phyloP scores from a whole-genome alignment of 352 stramenopile species.

The Albugo laibachii region DNA sequence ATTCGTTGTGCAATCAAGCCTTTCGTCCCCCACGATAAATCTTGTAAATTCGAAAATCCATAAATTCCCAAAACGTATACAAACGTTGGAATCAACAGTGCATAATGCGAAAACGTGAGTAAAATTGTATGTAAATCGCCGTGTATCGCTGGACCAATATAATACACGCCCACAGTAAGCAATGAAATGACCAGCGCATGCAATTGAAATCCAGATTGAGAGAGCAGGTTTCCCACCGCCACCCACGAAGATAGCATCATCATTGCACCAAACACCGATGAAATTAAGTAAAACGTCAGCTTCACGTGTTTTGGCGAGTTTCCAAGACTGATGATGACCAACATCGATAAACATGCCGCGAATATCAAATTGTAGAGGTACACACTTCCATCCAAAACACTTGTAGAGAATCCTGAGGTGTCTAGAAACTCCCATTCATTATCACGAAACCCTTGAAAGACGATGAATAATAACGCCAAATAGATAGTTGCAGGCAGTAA shows the following conservation, averaged over 20 bases:
- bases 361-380: slow-evolving; percentile 71
- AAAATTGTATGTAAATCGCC: slow-evolving; percentile 70
- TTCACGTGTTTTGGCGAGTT: slow-evolving; percentile 82
- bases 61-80: slow-evolving; percentile 83
- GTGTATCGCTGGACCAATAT: slow-evolving; percentile 56
- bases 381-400: slow-evolving; percentile 34
- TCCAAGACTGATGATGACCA: slow-evolving; percentile 69
- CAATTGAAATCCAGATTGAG: not conserved
- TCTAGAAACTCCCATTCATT: slow-evolving; percentile 65
- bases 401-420: slow-evolving; percentile 37
- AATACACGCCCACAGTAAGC: slow-evolving; percentile 49
- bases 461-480: slow-evolving; percentile 68
- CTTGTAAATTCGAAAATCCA: slow-evolving; percentile 78
- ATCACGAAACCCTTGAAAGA: slow-evolving; percentile 78
- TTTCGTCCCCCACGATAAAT: slow-evolving; percentile 77
- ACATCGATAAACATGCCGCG: slow-evolving; percentile 55
- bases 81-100: slow-evolving; percentile 66
- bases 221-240: slow-evolving; percentile 14
- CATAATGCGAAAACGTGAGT: slow-evolving; percentile 78
- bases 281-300: slow-evolving; percentile 67
- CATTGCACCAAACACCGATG: slow-evolving; percentile 44
- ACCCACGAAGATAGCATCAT: slow-evolving; percentile 65
- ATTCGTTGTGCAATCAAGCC: slow-evolving; percentile 36
- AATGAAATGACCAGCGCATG: slow-evolving; percentile 44
- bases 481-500: slow-evolving; percentile 71